Percentiles rank a stretch among this genome's conserved stretches.
Evolutionary conservation across 2,329 filamentous ascomycete species (phyloP).

Genomic region (Colletotrichum sp.): DNA sequence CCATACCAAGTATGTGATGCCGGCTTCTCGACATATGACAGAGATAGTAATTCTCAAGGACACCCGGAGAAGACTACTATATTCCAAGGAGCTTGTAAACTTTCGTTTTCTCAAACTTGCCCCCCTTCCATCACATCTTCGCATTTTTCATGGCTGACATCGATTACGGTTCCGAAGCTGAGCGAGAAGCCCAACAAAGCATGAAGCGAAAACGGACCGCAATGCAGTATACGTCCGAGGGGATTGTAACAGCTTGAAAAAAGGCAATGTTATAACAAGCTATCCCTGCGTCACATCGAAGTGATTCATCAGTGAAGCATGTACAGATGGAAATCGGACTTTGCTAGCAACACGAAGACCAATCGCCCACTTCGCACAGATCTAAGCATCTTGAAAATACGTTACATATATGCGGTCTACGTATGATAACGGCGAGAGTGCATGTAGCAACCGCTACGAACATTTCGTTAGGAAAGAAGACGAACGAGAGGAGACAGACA

Average conservation of each 20-base stretch:
- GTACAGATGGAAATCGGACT: neutral
- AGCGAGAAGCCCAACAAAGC: neutral
- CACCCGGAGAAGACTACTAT: no score
- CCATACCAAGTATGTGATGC: neutral
- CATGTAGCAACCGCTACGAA: neutral
- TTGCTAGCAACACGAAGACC: neutral
- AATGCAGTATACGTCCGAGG: neutral
- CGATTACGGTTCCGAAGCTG: neutral
- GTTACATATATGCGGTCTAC: fast-evolving
- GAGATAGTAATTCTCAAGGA: neutral
- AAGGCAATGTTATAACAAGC: neutral
- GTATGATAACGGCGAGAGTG: fast-evolving
- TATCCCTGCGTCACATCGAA: neutral
- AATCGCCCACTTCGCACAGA: neutral
- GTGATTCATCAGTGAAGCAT: neutral
- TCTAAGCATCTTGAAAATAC: neutral
- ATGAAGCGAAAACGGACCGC: neutral
- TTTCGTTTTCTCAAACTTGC: neutral
- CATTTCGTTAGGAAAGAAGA: fast-evolving
- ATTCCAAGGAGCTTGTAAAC: no score
- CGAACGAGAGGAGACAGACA: neutral
- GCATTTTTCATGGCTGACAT: neutral
- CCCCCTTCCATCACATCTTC: neutral
- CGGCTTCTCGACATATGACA: neutral
- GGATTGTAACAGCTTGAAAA: fast-evolving